A percentile compares a stretch with the other conserved stretches of the same genome.
phyloP scores from a whole-genome alignment of 2,329 filamentous ascomycete species.

The Aspergillus neoniger region DNA sequence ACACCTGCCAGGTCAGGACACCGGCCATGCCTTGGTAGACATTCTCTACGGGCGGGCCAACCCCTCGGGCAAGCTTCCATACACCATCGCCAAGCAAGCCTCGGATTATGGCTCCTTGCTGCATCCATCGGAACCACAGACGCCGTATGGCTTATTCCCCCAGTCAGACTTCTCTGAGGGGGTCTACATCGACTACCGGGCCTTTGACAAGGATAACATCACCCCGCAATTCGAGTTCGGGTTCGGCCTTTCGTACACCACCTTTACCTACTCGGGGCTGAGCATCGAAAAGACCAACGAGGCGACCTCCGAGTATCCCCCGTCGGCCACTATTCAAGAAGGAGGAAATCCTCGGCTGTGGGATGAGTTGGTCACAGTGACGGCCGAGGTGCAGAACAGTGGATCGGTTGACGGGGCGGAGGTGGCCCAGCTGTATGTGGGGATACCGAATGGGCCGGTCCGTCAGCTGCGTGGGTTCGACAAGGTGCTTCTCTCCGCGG shows the following conservation, averaged over 20 bases:
- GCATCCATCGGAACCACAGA: constrained; percentile 16
- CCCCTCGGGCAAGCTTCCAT: constrained; percentile 62
- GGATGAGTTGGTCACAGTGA: constrained; percentile 51
- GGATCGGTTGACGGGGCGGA: constrained; percentile 50
- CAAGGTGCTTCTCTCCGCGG: constrained; percentile 48
- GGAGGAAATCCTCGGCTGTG: constrained; percentile 59
- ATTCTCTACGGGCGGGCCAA: constrained; percentile 61
- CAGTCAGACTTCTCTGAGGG: constrained; percentile 52
- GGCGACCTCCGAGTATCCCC: constrained; percentile 14
- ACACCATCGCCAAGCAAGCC: constrained; percentile 60
- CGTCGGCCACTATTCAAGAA: constrained; percentile 45
- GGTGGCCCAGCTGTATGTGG: constrained; percentile 58
- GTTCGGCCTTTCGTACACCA: constrained; percentile 36
- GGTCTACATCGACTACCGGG: constrained; percentile 56
- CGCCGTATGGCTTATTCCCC: constrained; percentile 21
- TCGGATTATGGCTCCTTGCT: constrained; percentile 54
- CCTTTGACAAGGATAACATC: constrained; percentile 49
- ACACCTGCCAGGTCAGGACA: constrained; percentile 66
- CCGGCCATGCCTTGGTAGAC: constrained; percentile 57
- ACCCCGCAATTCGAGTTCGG: constrained; percentile 43
- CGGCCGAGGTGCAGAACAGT: constrained; percentile 52
- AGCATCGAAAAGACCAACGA: constrained; percentile 5
- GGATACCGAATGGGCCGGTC: constrained; percentile 35
- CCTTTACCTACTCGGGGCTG: constrained; percentile 23
- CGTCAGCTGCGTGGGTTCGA: constrained; percentile 55